Base-by-base conservation (phyloP, 306 rosid genomes). In the Notholithocarpus densiflorus region DNA sequence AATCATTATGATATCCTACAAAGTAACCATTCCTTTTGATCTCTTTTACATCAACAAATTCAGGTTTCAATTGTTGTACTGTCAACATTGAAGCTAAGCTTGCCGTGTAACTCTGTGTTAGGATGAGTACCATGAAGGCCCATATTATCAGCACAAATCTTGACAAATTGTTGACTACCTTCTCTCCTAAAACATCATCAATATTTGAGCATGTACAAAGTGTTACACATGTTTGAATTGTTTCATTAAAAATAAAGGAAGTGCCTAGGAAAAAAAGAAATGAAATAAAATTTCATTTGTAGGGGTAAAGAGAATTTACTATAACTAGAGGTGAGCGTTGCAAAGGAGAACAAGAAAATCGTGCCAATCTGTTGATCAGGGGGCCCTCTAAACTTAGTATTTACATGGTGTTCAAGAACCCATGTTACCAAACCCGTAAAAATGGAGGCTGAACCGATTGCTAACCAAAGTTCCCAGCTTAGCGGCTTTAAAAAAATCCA, bases 401-500 rank as follows among this genome's bases (percentile, higher is more conserved):
- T 88, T 31, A 43, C 79, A 6, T 64, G 64, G 12, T 83, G 91
- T 43, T 85, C 91, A 5, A 88, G 85, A 20, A 81, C 68, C 86
- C 83, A 85, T n/a, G 86, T 83, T 0, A 81, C 84, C 18, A 79
- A 81, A 2, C 86, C 89, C 6, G 71, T 71, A 69, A 83, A 81
- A 0, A 88, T 29, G 19, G 74, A 83, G 51, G 81, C 79, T 18
- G 79, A 56, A n/a, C 73, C 53, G 5, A 73, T 83, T 5, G 84
- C 75, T 2, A 70, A 62, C 89, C 88, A 85, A 5, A 88, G 81
- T 5, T 74, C 78, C 79, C 72, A 70, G 2, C 86, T 75, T 26
- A 70, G 59, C 1, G 91, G 91, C 77, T 88, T 81, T 11, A 88
- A 55, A 77, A 85, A 88, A 56, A 81, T 27, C 89, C 89, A 85